phyloP scores from a whole-genome alignment of 495 filamentous ascomycete genomes.

The Chaetomium fimeti region DNA sequence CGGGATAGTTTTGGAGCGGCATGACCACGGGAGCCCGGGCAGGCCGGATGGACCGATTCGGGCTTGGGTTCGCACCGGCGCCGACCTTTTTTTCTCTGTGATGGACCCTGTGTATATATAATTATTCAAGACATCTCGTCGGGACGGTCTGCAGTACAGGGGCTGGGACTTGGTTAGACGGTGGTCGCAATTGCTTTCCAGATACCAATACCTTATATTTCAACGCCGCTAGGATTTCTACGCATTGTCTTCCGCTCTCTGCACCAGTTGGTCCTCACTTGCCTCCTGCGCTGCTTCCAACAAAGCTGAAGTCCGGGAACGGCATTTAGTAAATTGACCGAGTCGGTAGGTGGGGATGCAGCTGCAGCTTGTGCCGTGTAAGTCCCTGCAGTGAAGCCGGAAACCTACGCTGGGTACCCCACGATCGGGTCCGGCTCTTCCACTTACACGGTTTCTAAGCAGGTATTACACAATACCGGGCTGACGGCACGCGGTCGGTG shows the following conservation, averaged over 20 bases:
- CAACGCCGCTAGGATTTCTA: not conserved
- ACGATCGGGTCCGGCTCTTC: not conserved
- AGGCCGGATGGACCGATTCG: slow-evolving; percentile 1
- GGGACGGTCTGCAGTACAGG: not conserved
- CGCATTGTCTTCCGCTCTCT: not conserved
- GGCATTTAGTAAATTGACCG: not conserved
- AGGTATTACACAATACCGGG: too few relatives aligned
- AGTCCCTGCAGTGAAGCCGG: too few relatives aligned
- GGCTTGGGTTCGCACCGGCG: slow-evolving; percentile 4
- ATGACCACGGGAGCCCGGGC: not conserved
- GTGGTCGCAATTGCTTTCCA: slow-evolving; percentile 7
- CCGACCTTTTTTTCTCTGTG: not conserved
- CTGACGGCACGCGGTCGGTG: not conserved
- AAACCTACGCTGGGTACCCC: not conserved
- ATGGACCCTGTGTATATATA: not conserved
- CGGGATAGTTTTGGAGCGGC: not conserved
- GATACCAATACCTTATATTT: slow-evolving; percentile 9
- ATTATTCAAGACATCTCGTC: not conserved
- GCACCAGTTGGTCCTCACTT: not conserved
- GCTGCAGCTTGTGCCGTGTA: too few relatives aligned
- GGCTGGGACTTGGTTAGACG: slow-evolving; percentile 1
- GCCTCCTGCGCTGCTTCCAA: not conserved
- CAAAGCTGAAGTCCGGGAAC: not conserved
- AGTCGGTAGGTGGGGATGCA: too few relatives aligned
- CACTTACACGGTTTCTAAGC: too few relatives aligned